phyloP scores from a whole-genome alignment of 495 filamentous ascomycete genomes.

The Annulohypoxylon moriforme region DNA sequence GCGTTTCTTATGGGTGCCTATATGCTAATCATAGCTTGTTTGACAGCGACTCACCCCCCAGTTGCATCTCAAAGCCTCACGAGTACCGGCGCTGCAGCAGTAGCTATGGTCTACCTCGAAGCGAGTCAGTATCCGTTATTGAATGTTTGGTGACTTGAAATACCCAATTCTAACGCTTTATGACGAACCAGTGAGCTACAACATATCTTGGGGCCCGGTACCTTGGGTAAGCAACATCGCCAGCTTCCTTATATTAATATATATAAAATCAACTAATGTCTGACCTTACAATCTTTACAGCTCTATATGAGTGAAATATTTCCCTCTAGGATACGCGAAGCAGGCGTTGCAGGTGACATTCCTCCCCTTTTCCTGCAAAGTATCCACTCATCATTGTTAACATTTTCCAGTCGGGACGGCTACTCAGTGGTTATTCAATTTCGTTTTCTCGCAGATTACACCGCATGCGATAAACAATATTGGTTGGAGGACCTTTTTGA shows the following conservation, averaged over 20 bases:
- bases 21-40: constrained; percentile 46
- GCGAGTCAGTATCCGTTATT: constrained; percentile 45
- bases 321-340: constrained; percentile 62
- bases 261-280: neutral
- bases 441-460: constrained; percentile 64
- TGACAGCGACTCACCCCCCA: constrained; percentile 57
- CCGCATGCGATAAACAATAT: constrained; percentile 64
- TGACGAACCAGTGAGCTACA: constrained; percentile 51
- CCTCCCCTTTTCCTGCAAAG: neutral
- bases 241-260: neutral
- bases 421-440: constrained; percentile 69
- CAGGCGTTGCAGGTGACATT: constrained; percentile 51
- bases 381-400: neutral
- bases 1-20: constrained; percentile 52
- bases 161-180: neutral
- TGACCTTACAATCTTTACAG: neutral
- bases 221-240: constrained; percentile 50
- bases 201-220: constrained; percentile 64
- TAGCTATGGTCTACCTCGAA: constrained; percentile 63
- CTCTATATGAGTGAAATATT: constrained; percentile 65
- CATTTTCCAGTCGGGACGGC: constrained; percentile 52
- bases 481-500: constrained; percentile 64
- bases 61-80: constrained; percentile 40
- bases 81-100: constrained; percentile 57
- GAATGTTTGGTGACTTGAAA: neutral